These are phyloP conservation scores for Aspergillaceae sp. DNA, from an alignment of 2,329 filamentous ascomycete species.

Conservation along the genomic window DNA sequence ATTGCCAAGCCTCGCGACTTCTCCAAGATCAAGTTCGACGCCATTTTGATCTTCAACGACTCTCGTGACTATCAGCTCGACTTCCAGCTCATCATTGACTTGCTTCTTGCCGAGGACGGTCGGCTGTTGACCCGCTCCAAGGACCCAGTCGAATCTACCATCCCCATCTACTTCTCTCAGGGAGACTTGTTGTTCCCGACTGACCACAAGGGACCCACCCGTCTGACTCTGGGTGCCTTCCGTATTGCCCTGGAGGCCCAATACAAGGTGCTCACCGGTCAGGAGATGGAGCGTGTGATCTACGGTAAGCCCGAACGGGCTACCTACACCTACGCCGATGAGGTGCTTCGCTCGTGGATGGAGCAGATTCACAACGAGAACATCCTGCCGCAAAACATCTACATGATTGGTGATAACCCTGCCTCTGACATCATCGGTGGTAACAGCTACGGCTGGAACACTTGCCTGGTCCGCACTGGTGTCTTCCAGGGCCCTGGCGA, in stretches of 20 bases:
- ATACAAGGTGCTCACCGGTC: slow-evolving; percentile 53
- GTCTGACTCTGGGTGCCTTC: slow-evolving; percentile 68
- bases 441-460: slow-evolving; percentile 78
- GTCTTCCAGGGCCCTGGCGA: slow-evolving; percentile 64
- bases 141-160: slow-evolving; percentile 56
- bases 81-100: slow-evolving; percentile 67
- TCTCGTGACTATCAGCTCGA: slow-evolving; percentile 66
- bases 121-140: slow-evolving; percentile 56
- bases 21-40: slow-evolving; percentile 61
- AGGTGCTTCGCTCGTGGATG: slow-evolving; percentile 67
- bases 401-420: slow-evolving; percentile 71
- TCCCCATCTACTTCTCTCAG: slow-evolving; percentile 67
- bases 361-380: slow-evolving; percentile 65
- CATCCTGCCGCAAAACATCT: slow-evolving; percentile 58
- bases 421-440: slow-evolving; percentile 66
- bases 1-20: slow-evolving; percentile 64
- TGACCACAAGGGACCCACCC: slow-evolving; percentile 53
- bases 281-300: slow-evolving; percentile 64
- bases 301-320: slow-evolving; percentile 68
- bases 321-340: slow-evolving; percentile 72
- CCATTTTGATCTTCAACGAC: slow-evolving; percentile 67
- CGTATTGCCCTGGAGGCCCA: slow-evolving; percentile 65
- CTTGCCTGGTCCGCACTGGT: slow-evolving; percentile 66
- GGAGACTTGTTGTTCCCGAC: slow-evolving; percentile 58
- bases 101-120: slow-evolving; percentile 60